phyloP scores from a whole-genome alignment of 176 grass and related monocot species.

The Hordeum marinum region DNA sequence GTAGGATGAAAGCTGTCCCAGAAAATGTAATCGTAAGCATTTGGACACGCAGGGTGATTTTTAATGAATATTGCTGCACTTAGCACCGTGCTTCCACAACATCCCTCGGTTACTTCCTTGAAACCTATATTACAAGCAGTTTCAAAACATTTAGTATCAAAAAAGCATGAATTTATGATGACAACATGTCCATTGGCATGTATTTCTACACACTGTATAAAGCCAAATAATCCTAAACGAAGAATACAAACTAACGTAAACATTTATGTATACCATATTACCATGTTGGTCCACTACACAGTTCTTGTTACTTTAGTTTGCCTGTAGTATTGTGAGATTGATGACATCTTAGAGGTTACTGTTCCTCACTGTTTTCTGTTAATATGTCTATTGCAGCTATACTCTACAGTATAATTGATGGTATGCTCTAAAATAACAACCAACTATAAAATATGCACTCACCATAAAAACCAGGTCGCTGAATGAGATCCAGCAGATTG shows the following conservation, averaged over 20 bases:
- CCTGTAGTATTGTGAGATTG: not conserved
- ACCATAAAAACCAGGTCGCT: constrained; percentile 32
- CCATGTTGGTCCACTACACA: not conserved
- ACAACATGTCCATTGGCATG: not conserved
- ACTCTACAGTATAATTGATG: not conserved
- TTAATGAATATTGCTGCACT: constrained; percentile 32
- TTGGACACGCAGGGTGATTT: constrained; percentile 31
- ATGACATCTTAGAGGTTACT: not conserved
- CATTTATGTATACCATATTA: not conserved
- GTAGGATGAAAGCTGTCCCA: constrained; percentile 54
- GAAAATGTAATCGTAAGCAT: constrained; percentile 38
- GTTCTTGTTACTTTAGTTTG: not conserved
- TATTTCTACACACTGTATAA: not conserved
- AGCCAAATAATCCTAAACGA: not conserved
- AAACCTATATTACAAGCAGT: constrained; percentile 19
- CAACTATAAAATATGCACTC: not conserved
- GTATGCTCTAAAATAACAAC: not conserved
- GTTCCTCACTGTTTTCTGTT: not conserved
- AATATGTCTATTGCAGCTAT: not conserved
- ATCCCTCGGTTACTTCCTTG: constrained; percentile 21
- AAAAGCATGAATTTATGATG: not conserved
- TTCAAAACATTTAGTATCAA: not conserved
- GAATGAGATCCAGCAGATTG: constrained; percentile 41
- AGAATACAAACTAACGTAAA: not conserved
- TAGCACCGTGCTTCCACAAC: constrained; percentile 18